Evolutionary conservation across 805 yeast genomes (phyloP), one percentile per base, ranked within the genome.

Genomic region (Kurtzmaniella fragi): DNA sequence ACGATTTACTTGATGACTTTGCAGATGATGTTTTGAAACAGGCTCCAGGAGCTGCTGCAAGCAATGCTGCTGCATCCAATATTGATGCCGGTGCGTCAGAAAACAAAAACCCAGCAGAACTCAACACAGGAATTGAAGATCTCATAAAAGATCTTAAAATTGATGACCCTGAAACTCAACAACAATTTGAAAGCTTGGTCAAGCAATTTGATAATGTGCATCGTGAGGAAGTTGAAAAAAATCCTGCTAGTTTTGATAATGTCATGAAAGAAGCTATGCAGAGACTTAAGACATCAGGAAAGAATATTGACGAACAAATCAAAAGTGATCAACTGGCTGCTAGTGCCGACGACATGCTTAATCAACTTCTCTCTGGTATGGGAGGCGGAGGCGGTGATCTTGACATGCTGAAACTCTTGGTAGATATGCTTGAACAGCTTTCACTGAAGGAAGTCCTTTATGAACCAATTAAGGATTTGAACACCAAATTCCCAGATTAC

Each of bases 381-480:
- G 68, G 75, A 9, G 70, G 56, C 28, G 63, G 52, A 2, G 67
- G 46, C 31, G 70, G 61, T 12, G 76, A 72, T 43, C 61, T 83
- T 45, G 89, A 83, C 53, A 73, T 82, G 61, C 67, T 82, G 17
- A 76, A 77, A 42, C 62, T 87, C 35, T 62, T 87, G 43, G 73
- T 71, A 14, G 87, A 84, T 28, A 80, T 91, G 79, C 69, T 91
- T 51, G 82, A 79, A 45, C 91, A 89, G 55, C 72, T 91, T 57
- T 77, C 93, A 6, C 78, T 93, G 4, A 91, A 89, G 54, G 90
- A 82, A 41, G 84, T 90, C 15, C 70, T 91, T 29, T 90, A 86
- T 54, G 95, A 84, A 49, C 96, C 98, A 2, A 73, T 91, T 62
- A 84, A 82, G 52, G 95, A 88, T 43, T 71, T 90, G 56, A 77